Conservation (phyloP, 2,329 filamentous ascomycete genomes). For the Ophiostoma ips region DNA sequence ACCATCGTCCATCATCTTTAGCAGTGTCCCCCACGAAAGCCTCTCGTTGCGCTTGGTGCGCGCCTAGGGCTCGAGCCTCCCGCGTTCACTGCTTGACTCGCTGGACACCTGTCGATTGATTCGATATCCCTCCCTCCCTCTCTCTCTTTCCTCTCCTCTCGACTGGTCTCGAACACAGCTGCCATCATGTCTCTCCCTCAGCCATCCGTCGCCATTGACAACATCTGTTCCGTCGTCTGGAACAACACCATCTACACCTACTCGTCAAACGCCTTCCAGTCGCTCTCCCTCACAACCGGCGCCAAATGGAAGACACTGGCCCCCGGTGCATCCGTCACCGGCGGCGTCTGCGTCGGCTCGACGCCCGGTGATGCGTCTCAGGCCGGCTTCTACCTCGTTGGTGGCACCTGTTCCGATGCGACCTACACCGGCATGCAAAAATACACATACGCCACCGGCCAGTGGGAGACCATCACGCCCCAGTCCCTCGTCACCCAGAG, state of each 20-base stretch:
- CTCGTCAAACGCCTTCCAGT: slow-evolving; percentile 60
- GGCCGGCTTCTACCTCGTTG: slow-evolving; percentile 65
- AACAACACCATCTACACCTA: slow-evolving; percentile 77
- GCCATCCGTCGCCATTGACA: slow-evolving; percentile 55
- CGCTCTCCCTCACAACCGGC: slow-evolving; percentile 52
- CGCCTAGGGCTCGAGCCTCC: too few relatives aligned
- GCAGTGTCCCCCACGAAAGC: too few relatives aligned
- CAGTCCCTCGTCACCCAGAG: slow-evolving; percentile 45
- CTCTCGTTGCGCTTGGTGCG: too few relatives aligned
- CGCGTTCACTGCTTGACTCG: too few relatives aligned
- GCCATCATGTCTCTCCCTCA: slow-evolving; percentile 54
- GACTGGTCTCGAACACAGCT: too few relatives aligned
- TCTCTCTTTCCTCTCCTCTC: too few relatives aligned
- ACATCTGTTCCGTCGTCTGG: slow-evolving; percentile 70
- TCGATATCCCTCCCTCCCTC: too few relatives aligned
- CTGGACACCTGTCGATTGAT: too few relatives aligned
- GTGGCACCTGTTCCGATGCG: slow-evolving; percentile 44
- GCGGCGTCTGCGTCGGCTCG: slow-evolving; percentile 63
- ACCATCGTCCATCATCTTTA: too few relatives aligned
- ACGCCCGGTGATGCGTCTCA: slow-evolving; percentile 42
- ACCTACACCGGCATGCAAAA: slow-evolving; percentile 65
- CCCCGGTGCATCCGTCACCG: slow-evolving; percentile 56
- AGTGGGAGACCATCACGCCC: slow-evolving; percentile 36
- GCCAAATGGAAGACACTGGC: slow-evolving; percentile 56
- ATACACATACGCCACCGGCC: slow-evolving; percentile 38